These are phyloP conservation scores for Blastomyces percursus DNA, from an alignment of 2,329 filamentous ascomycete species.

Conservation along the genomic window DNA sequence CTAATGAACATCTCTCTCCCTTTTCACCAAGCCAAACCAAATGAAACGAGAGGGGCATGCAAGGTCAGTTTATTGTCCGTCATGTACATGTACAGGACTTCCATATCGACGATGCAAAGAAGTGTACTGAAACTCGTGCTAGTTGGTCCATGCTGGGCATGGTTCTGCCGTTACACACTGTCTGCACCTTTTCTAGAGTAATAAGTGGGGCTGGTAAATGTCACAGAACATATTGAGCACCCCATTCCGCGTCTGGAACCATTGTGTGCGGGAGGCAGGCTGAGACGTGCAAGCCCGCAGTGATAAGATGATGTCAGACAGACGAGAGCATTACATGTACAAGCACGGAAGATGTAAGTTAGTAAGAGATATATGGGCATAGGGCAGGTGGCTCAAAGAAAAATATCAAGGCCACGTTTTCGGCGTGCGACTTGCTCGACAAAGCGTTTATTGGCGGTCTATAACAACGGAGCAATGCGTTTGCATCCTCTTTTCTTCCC, in stretches of 20 bases:
- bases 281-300: neutral
- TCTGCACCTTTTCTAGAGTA: neutral
- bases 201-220: neutral
- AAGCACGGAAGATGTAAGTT: neutral
- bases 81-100: neutral
- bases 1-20: neutral
- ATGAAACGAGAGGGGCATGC: neutral
- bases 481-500: no score
- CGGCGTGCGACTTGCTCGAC: neutral
- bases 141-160: neutral
- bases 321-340: neutral
- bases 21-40: neutral
- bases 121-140: neutral
- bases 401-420: constrained; percentile 2
- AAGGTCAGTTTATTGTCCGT: neutral
- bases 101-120: neutral
- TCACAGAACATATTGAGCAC: neutral
- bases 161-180: neutral
- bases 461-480: neutral
- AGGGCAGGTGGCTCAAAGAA: neutral
- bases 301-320: neutral
- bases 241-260: neutral
- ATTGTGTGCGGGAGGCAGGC: neutral
- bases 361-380: neutral
- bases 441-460: neutral